These are phyloP conservation scores for Cladobotryum mycophilum DNA, from an alignment of 2,329 filamentous ascomycete species.

Conservation along the genomic window DNA sequence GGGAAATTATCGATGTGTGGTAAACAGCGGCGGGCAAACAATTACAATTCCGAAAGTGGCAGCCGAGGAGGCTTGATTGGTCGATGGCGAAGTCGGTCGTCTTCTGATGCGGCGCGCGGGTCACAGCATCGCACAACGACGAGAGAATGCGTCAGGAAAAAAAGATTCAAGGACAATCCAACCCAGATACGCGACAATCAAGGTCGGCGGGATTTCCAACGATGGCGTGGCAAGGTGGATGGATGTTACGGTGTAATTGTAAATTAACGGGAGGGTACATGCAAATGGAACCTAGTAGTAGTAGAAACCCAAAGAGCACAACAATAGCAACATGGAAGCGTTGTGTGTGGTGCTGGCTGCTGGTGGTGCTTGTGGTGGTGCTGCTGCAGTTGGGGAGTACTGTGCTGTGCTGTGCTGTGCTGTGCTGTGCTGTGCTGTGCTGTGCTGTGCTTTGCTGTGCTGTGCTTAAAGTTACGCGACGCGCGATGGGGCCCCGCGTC, in stretches of 20 bases:
- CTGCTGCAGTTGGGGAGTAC: too few relatives aligned
- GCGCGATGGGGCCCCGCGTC: too few relatives aligned
- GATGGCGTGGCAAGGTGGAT: neutral
- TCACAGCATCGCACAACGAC: conserved; percentile 19
- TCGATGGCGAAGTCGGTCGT: conserved; percentile 15
- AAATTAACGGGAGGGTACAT: conserved; percentile 4
- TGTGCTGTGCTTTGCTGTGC: too few relatives aligned
- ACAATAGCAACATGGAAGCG: too few relatives aligned
- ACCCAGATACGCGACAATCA: conserved; percentile 3
- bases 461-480: too few relatives aligned
- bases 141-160: conserved; percentile 1
- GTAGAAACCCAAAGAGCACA: conserved; percentile 6
- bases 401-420: too few relatives aligned
- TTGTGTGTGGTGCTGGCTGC: too few relatives aligned
- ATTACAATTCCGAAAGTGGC: conserved; percentile 3
- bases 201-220: conserved; percentile 3
- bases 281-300: neutral
- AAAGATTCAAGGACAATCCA: neutral
- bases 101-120: conserved; percentile 14
- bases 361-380: too few relatives aligned
- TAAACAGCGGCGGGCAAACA: conserved; percentile 4
- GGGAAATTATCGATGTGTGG: conserved; percentile 5
- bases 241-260: conserved; percentile 3
- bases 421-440: too few relatives aligned
- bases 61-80: conserved; percentile 7